Evolutionary conservation across 139 green algal genomes (phyloP), one percentile per base, ranked within the genome.

Genomic region (Ostreobium quekettii): DNA sequence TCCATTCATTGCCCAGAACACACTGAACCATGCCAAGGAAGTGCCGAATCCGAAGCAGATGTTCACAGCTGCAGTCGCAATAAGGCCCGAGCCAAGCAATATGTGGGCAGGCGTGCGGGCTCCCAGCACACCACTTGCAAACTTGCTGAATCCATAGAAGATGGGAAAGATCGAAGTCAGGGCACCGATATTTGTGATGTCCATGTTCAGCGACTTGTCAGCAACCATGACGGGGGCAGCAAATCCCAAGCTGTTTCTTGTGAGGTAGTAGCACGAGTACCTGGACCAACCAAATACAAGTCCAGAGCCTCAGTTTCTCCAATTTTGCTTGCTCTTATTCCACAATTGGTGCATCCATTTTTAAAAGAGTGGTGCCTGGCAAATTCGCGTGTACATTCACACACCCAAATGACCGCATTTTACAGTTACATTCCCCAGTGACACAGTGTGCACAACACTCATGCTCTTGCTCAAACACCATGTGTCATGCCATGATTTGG

Each of bases 81-180:
- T 80, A 30, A 98, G 80, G 3, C 93, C 93, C 19, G 85, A 74
- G 1, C 78, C 89, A 60, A 98, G 83, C 71, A 98, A 87, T 22
- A 90, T 37, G 15, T 49, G 46, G 7, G 91, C 80, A 19, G 81
- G 90, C 59, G 88, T 85, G 37, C 78, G 79, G 33, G 88, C 80
- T 37, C 89, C 88, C 47, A 97, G 73, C 53, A 97, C 88, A 29
- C 35, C 70, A 0, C 60, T 66, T 2, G 74, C 42, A 37, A 88
- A 80, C 72, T 80, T 80, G 65, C 58, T 72, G 70, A 80, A 67
- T 32, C 74, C 82, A 66, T 97, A 96, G 1, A 81, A 85, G 26
- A 96, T 82, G 24, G 92, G 92, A 77, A 98, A 94, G 36, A 96
- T 91, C 38, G 83, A 93, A 0, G 92, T 98, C 68, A 98, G 85